A percentile compares a stretch with the other conserved stretches of the same genome.
Evolutionary conservation across 345 rosid genomes (phyloP).

Genomic region (Syzygium grande): DNA sequence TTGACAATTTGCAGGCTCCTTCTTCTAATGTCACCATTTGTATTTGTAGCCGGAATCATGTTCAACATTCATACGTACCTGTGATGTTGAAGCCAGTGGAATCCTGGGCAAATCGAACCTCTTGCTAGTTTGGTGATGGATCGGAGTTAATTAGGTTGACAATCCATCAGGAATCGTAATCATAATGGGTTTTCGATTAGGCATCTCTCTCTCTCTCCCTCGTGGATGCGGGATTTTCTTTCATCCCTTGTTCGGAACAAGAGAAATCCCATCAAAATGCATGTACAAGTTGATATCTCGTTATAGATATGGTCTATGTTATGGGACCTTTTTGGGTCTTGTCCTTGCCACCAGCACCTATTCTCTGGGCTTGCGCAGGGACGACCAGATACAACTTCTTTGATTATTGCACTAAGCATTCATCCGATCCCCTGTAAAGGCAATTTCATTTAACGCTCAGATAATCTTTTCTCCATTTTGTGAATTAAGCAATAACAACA

Average conservation of each 20-base stretch:
- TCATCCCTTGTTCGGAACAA: neutral
- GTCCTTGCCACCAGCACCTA: neutral
- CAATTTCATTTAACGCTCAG: neutral
- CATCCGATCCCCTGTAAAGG: rapidly evolving
- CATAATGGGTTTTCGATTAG: neutral
- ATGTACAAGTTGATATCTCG: neutral
- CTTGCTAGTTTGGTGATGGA: neutral
- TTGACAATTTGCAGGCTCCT: neutral
- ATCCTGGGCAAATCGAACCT: neutral
- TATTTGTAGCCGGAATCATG: neutral
- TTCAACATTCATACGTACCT: no score
- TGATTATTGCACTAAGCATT: neutral
- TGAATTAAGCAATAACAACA: neutral
- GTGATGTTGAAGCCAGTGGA: no score
- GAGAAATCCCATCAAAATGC: rapidly evolving
- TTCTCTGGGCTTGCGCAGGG: neutral
- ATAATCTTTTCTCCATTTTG: rapidly evolving
- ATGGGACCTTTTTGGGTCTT: rapidly evolving
- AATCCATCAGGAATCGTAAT: neutral
- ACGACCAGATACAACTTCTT: neutral
- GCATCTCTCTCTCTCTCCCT: neutral
- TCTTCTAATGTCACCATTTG: neutral
- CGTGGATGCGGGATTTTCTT: neutral
- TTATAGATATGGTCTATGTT: neutral
- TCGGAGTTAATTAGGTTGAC: neutral